Base-by-base conservation (phyloP, 345 rosid genomes). In the Eucalyptus regnans region DNA sequence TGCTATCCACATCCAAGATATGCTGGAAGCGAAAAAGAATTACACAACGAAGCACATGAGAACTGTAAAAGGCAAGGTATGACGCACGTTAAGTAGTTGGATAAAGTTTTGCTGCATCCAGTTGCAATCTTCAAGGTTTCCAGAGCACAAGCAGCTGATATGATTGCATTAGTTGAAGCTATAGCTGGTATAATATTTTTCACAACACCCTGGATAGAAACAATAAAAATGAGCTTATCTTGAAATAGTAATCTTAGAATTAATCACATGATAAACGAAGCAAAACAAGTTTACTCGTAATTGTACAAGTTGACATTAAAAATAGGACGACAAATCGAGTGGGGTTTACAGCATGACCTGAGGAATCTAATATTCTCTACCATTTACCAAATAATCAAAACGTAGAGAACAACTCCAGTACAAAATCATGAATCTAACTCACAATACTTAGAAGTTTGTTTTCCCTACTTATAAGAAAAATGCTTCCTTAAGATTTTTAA, bases 171-270 rank as follows among this genome's bases (percentile, higher is more conserved):
- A 89, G 99, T 98, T 86, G 99, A 98, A 90, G 99, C 99, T 93
- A 98, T 98, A 17, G 99, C 99, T 50, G 98, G 99, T 90, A 98
- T 96, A 50, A 98, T 98, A 91, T 98, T 98, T 93, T 97, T 96
- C 91, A 96, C 98, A 86, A 97, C 99, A 81, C 99, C 99, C 99
- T 97, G 92, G 18, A 66, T 50, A 46, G 54, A 87, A 62, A 86
- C 54, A 86, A 86, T 31, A 51, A 51, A 86, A n/a, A 51, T 50
- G 43, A 48, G 43, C 62, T 86, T 86, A 22, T 86, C 87, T n/a
- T 86, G 44, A 51, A 29, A 5, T 86, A 23, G 62, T 37, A n/a
- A 37, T 37, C 46, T 37, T 18, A 76, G 83, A 20, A 76, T 2
- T 37, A 76, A 76, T 76, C 48, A 76, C 83, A 76, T 41, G 29